Evolutionary conservation across 257 asterid species (phyloP).

Genomic region (Plantago major): DNA sequence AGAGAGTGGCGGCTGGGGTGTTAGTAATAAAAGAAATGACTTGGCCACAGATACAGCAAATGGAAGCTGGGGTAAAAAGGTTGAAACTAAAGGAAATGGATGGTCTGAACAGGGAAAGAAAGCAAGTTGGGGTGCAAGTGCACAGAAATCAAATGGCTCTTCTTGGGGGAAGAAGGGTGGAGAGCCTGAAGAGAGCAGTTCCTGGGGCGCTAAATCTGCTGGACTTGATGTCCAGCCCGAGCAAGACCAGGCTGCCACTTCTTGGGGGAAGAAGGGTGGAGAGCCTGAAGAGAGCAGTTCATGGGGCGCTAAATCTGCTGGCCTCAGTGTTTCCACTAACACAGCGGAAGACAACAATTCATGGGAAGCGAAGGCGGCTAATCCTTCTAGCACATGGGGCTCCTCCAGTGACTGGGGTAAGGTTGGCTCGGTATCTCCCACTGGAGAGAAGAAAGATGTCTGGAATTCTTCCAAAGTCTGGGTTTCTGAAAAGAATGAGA

Average conservation of each 20-base stretch:
- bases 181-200: constrained; percentile 24
- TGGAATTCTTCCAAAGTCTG: constrained; percentile 28
- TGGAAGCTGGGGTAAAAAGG: background rate
- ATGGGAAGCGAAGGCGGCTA: constrained; percentile 23
- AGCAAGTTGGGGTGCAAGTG: background rate
- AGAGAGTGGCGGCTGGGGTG: constrained; percentile 16
- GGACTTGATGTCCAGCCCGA: background rate
- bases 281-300: constrained; percentile 23
- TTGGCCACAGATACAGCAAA: background rate
- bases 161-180: constrained; percentile 28
- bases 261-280: constrained; percentile 28
- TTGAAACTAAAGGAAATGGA: background rate
- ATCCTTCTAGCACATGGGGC: constrained; percentile 37
- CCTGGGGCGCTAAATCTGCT: constrained; percentile 12
- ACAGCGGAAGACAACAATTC: background rate
- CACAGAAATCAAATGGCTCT: constrained; percentile 8
- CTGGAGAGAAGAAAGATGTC: constrained; percentile 20
- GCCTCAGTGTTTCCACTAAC: background rate
- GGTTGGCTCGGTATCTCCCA: constrained; percentile 23
- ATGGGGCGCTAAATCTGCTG: constrained; percentile 13
- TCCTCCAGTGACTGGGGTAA: constrained; percentile 42
- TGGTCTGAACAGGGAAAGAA: background rate
- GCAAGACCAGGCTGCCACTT: constrained; percentile 3
- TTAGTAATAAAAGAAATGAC: background rate
- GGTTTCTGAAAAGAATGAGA: background rate